Conservation (phyloP, 2,329 filamentous ascomycete species). For the Monilinia aucupariae region DNA sequence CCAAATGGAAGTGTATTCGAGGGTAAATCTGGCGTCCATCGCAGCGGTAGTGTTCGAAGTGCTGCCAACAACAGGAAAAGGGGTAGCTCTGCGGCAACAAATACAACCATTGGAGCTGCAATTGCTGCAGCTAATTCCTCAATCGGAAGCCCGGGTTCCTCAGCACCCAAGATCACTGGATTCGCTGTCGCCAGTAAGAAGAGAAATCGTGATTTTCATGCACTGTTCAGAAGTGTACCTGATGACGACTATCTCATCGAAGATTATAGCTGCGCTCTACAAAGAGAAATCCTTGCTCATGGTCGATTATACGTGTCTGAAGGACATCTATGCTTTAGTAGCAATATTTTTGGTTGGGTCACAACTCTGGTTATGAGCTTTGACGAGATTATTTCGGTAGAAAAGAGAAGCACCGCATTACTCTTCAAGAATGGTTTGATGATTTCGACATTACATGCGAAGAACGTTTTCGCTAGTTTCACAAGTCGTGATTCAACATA, state of each 20-base stretch:
- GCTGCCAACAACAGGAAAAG: slow-evolving; percentile 57
- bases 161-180: slow-evolving; percentile 75
- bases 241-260: slow-evolving; percentile 98
- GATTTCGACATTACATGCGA: slow-evolving; percentile 90
- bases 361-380: slow-evolving; percentile 98
- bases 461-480: slow-evolving; percentile 93
- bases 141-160: slow-evolving; percentile 55
- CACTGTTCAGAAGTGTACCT: slow-evolving; percentile 89
- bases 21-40: slow-evolving; percentile 46
- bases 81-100: slow-evolving; percentile 67
- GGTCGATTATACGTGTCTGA: slow-evolving; percentile 94
- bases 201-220: slow-evolving; percentile 91
- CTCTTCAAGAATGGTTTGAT: slow-evolving; percentile 97
- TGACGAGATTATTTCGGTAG: slow-evolving; percentile 92
- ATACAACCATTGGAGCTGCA: slow-evolving; percentile 59
- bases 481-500: slow-evolving; percentile 93
- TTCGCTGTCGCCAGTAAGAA: slow-evolving; percentile 96
- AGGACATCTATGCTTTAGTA: slow-evolving; percentile 96
- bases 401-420: slow-evolving; percentile 92
- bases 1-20: slow-evolving; percentile 61
- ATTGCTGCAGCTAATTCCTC: slow-evolving; percentile 66
- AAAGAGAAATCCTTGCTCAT: slow-evolving; percentile 91
- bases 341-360: slow-evolving; percentile 97
- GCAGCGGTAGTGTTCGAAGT: slow-evolving; percentile 64
- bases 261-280: slow-evolving; percentile 94